Base-by-base conservation (phyloP, 495 filamentous ascomycete species). In the Penicillium turbatum region DNA sequence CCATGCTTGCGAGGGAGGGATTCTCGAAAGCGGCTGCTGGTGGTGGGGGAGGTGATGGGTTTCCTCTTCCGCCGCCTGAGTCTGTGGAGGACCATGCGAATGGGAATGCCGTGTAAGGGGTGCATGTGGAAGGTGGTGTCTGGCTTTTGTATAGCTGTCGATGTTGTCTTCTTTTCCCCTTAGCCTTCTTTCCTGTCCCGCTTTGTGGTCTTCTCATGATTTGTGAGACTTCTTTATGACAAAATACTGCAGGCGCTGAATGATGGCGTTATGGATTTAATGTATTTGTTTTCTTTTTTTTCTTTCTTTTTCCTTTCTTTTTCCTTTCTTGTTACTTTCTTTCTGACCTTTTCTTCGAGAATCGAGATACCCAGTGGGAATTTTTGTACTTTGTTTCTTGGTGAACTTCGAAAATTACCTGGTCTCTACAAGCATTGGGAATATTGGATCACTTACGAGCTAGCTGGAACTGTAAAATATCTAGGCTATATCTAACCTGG, bases 1-100 rank as follows among this genome's bases (percentile, higher is more conserved):
- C 92, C 56, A 83, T 86, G 63, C 82, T 93, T 35, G 95, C 91
- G 5, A 75, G 88, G 31, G 81, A 86, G 59, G 87, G 87, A 54
- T 97, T 98, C 69, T 67, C 74, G 6, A 77, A 74, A 57, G 72
- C 72, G 1, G 72, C 72, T 2, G 59, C 64, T 1, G 59, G 63
- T 11, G 68, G 68, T 1, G 63, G 71, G 10, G 71, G 72, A 10
- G 71, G 72, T 12, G 74, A 77, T 52, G 73, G 72, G 6, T 77
- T 77, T 55, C 74, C 74, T 19, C 64, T 77, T 40, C 72, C 72
- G 13, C 59, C 68, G 15, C 56, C 64, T 1, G 73, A 74, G 7
- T 55, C 57, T 4, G 62, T 67, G 12, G 68, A 72, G 2, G 68
- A 58, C 17, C 53, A 60, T 29, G 53, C 52, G 34, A 67, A 65